phyloP scores from a whole-genome alignment of 179 eudicot species.

The Beta macrorhiza region DNA sequence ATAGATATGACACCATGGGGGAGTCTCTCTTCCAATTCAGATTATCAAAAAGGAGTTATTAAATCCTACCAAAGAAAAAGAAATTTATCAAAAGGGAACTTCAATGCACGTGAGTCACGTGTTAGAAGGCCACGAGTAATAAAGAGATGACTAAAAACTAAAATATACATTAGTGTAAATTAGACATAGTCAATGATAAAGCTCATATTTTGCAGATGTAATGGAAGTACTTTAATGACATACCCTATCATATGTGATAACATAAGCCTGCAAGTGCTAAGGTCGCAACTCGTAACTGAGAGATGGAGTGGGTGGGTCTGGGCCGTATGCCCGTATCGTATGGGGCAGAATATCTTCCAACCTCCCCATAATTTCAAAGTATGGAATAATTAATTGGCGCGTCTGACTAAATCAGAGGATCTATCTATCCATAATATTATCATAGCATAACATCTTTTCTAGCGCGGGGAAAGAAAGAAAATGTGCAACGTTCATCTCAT shows the following conservation, averaged over 20 bases:
- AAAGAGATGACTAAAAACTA: too few relatives aligned
- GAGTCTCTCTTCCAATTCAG: too few relatives aligned
- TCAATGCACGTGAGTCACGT: neutral
- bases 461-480: constrained; percentile 5
- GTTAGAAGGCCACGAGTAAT: constrained; percentile 1
- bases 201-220: neutral
- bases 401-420: constrained; percentile 25
- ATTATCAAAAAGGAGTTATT: neutral
- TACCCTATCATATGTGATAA: neutral
- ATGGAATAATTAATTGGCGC: constrained; percentile 17
- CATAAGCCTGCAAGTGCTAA: neutral
- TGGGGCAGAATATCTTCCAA: constrained; percentile 9
- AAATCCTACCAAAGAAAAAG: neutral
- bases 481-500: constrained; percentile 22
- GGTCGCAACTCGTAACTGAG: neutral
- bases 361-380: constrained; percentile 17
- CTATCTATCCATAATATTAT: constrained; percentile 13
- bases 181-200: neutral
- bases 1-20: too few relatives aligned
- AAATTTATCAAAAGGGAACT: neutral
- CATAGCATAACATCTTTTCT: neutral
- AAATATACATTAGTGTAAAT: neutral
- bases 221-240: constrained; percentile 20
- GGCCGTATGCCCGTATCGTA: neutral
- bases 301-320: constrained; percentile 8